These are phyloP conservation scores for Tylopilus cervinicoccineus DNA, from an alignment of 768 basidiomycete species.

Conservation along the genomic window DNA sequence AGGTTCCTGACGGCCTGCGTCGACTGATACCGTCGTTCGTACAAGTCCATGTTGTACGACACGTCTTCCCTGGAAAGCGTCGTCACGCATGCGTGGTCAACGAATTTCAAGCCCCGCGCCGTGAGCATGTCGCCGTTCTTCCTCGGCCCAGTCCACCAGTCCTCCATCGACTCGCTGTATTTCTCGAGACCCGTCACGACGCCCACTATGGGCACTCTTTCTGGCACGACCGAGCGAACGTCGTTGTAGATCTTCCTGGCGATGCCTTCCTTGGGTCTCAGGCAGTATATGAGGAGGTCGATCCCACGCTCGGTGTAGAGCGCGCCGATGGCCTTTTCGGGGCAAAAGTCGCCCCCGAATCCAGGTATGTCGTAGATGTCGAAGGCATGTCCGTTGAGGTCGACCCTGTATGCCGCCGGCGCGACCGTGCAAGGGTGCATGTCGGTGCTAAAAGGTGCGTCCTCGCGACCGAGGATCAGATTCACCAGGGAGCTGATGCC, in stretches of 20 bases:
- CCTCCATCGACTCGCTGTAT: slow-evolving; percentile 27
- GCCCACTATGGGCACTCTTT: slow-evolving; percentile 36
- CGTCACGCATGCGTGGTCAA: slow-evolving; percentile 42
- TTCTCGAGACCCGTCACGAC: slow-evolving; percentile 37
- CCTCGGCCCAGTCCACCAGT: slow-evolving; percentile 30
- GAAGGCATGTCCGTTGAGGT: slow-evolving; percentile 29
- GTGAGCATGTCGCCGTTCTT: slow-evolving; percentile 35
- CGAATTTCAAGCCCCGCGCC: slow-evolving; percentile 32
- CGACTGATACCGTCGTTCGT: slow-evolving; percentile 28
- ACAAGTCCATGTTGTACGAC: slow-evolving; percentile 31
- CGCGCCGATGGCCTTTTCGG: slow-evolving; percentile 25
- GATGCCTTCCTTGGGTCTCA: slow-evolving; percentile 28
- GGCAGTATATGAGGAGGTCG: slow-evolving; percentile 30
- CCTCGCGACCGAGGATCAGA: slow-evolving; percentile 29
- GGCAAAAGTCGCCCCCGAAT: slow-evolving; percentile 18
- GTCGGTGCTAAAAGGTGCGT: slow-evolving; percentile 31
- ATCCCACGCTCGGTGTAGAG: slow-evolving; percentile 30
- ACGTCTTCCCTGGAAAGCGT: slow-evolving; percentile 31
- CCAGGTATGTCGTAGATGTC: slow-evolving; percentile 31
- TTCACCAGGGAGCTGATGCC: slow-evolving; percentile 32
- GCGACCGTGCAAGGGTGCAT: slow-evolving; percentile 27
- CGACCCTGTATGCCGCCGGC: slow-evolving; percentile 25
- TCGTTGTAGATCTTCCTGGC: slow-evolving; percentile 23
- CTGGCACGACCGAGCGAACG: slow-evolving; percentile 26
- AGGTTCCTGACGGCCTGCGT: slow-evolving; percentile 23